Conservation (phyloP, 73 alveolate species). For the Blepharisma stoltei region DNA sequence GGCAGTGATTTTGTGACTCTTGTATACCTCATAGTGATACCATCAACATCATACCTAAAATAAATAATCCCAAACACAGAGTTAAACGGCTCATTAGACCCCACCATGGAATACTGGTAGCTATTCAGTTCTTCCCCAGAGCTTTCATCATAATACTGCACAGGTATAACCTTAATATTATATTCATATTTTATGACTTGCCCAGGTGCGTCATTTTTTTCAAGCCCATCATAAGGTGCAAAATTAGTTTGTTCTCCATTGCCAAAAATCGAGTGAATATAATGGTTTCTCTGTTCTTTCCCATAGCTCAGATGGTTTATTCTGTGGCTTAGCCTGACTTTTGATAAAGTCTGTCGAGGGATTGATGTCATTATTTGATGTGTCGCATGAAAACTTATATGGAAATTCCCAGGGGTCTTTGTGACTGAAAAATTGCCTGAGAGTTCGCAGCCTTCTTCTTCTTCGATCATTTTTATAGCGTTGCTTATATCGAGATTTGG, state of each 20-base stretch:
- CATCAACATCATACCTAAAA: conserved; percentile 87
- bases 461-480: conserved; percentile 36
- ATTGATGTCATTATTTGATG: conserved; percentile 54
- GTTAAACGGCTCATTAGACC: conserved; percentile 51
- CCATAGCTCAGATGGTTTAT: conserved; percentile 12
- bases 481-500: conserved; percentile 20
- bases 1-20: conserved; percentile 73
- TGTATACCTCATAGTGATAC: conserved; percentile 80
- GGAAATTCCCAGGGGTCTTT: conserved; percentile 88
- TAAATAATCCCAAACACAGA: conserved; percentile 66
- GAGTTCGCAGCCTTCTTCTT: conserved; percentile 76
- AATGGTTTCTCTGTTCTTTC: background rate
- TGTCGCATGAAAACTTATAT: conserved; percentile 81
- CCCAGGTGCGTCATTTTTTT: conserved; percentile 30
- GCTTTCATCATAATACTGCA: conserved; percentile 60
- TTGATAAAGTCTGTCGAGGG: conserved; percentile 34
- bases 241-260: background rate
- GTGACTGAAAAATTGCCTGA: conserved; percentile 77
- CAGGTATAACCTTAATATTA: conserved; percentile 89
- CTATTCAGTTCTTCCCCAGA: conserved; percentile 44
- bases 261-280: background rate
- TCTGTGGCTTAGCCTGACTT: background rate
- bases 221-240: background rate
- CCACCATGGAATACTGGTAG: conserved; percentile 81
- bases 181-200: conserved; percentile 60